Percentiles rank a stretch among this genome's conserved stretches.
Evolutionary conservation across 2,329 filamentous ascomycete species (phyloP).

Genomic region (Paramyrothecium roridum): DNA sequence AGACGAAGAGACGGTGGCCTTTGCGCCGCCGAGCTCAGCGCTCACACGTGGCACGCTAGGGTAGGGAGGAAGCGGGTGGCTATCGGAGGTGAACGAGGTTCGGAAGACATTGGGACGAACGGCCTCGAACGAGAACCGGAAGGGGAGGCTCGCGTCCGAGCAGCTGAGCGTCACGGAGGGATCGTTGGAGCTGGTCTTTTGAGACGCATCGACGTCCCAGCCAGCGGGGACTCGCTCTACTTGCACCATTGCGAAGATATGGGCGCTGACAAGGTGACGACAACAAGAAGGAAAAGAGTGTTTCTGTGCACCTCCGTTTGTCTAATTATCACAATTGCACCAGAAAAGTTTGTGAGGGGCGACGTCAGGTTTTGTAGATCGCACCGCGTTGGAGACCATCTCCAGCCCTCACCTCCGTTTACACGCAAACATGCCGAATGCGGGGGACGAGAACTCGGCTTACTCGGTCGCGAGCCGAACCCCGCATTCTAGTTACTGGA

Average conservation of each 20-base stretch:
- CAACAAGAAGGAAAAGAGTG: neutral
- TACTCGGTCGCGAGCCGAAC: too few species aligned
- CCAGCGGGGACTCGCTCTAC: constrained; percentile 20
- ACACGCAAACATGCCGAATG: too few species aligned
- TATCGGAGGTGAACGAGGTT: constrained; percentile 61
- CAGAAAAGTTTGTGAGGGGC: too few species aligned
- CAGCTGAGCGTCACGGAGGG: constrained; percentile 15
- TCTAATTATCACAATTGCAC: too few species aligned
- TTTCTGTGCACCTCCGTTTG: too few species aligned
- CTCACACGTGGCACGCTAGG: constrained; percentile 52
- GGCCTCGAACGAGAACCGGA: constrained; percentile 61
- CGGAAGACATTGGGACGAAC: constrained; percentile 62
- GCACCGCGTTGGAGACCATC: too few species aligned
- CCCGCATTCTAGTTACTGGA: too few species aligned
- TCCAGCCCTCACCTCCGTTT: too few species aligned
- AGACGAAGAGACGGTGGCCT: constrained; percentile 25
- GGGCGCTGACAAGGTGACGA: neutral
- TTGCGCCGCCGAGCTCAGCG: constrained; percentile 23
- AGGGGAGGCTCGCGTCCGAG: constrained; percentile 27
- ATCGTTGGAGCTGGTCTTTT: constrained; percentile 23
- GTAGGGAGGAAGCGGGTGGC: constrained; percentile 62
- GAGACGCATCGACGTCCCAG: constrained; percentile 21
- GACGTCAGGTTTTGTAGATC: too few species aligned
- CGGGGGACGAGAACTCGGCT: too few species aligned
- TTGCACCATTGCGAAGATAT: constrained; percentile 17